Base-by-base conservation (phyloP, 139 green algal species). In the Picochlorum sp. region DNA sequence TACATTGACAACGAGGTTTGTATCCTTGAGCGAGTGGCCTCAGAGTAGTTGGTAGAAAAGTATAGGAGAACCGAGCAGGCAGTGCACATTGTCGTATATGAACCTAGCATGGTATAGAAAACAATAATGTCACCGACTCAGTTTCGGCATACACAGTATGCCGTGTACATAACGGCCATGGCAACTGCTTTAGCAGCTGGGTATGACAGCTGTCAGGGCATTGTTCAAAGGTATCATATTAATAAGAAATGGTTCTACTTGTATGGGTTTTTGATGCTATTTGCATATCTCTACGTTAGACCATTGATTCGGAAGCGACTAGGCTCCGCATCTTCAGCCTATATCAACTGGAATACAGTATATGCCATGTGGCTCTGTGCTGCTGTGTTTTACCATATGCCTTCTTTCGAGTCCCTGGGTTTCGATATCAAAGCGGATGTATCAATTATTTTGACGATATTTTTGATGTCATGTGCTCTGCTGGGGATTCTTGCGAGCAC, bases 341-440 rank as follows among this genome's bases (percentile, higher is more conserved):
- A 88, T 73, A 83, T 94, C 63, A 95, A 92, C 71, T 90, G 83
- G 56, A 79, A 69, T 44, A 70, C 82, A 9, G 30, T 88, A 11
- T 95, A 95, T 76, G 86, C 92, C 15, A 66, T 63, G 5, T 95
- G 88, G 88, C 81, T 95, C n/a, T 78, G 74, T 62, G 71, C 71
- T 26, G 88, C 88, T 0, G 74, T 92, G 6, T 89, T 91, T 66
- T 87, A 88, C 67, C 88, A 95, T 79, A 71, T 93, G 65, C 88
- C 88, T 28, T 81, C 68, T 44, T 75, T 95, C 9, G 66, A 82
- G 23, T 57, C 73, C 0, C 66, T 95, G 61, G 88, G 88, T 23
- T 50, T 95, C 4, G 81, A 94, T 71, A 62, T 95, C 49, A 80
- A 76, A 28, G 78, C 83, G 1, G 87, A 95, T 57, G 45, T 95